phyloP scores from a whole-genome alignment of 2,329 filamentous ascomycete species.

The Monosporascus sp. region DNA sequence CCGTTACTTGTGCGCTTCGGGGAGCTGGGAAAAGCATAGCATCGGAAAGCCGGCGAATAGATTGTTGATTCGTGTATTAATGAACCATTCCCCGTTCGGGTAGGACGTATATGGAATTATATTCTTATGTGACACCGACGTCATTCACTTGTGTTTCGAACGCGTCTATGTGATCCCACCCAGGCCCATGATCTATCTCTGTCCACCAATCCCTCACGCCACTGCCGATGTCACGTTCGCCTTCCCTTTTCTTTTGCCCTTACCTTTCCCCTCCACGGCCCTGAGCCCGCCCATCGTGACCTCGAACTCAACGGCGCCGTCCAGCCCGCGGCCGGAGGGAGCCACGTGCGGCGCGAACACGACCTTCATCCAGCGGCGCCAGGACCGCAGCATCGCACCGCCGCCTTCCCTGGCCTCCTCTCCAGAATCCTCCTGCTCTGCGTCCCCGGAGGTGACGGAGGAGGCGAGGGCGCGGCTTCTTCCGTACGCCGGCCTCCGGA shows the following conservation, averaged over 20 bases:
- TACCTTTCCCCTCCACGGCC: constrained; percentile 22
- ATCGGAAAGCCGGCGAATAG: not conserved
- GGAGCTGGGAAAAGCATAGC: constrained; percentile 8
- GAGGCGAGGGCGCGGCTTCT: constrained; percentile 17
- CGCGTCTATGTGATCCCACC: not conserved
- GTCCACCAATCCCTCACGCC: constrained; percentile 1
- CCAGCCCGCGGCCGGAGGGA: constrained; percentile 41
- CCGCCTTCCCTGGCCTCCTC: constrained; percentile 37
- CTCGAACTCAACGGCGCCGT: constrained; percentile 63
- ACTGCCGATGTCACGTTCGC: not conserved
- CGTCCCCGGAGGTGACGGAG: constrained; percentile 19
- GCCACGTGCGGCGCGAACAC: constrained; percentile 79
- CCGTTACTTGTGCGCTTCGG: not conserved
- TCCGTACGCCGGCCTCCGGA: constrained; percentile 59
- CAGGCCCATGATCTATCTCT: not conserved
- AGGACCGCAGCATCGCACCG: constrained; percentile 44
- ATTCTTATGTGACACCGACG: not conserved
- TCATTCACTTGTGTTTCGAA: not conserved
- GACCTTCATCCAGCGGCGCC: constrained; percentile 77
- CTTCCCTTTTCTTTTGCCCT: constrained; percentile 11
- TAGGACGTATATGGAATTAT: no score
- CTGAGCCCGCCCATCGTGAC: constrained; percentile 62
- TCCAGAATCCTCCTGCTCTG: constrained; percentile 28
- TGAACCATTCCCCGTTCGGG: no score
- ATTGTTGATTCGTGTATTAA: no score